A percentile compares a stretch with the other conserved stretches of the same genome.
These are phyloP conservation scores for Saururus chinensis DNA, from an alignment of 164 flowering plant genomes.

Conservation along the genomic window DNA sequence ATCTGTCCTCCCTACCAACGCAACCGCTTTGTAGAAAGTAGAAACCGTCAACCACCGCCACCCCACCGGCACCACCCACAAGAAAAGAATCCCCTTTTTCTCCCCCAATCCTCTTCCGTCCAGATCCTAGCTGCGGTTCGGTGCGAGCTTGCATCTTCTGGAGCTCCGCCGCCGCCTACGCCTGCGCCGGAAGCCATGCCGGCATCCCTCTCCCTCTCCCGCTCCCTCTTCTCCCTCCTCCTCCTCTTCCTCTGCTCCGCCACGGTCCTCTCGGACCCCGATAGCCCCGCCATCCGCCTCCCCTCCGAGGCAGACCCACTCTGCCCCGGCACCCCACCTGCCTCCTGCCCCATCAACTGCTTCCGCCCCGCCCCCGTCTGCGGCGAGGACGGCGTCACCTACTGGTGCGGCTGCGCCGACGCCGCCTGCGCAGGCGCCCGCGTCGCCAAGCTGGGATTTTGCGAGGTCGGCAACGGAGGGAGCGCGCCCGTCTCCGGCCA, in stretches of 20 bases:
- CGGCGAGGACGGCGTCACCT: constrained; percentile 57
- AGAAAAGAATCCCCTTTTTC: too few species aligned
- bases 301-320: neutral
- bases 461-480: constrained; percentile 50
- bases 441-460: constrained; percentile 46
- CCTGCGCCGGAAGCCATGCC: neutral
- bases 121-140: too few species aligned
- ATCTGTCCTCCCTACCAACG: too few species aligned
- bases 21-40: too few species aligned
- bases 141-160: too few species aligned
- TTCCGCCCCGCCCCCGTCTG: constrained; percentile 63
- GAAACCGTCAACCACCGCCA: too few species aligned
- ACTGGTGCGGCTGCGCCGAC: constrained; percentile 68
- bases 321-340: constrained; percentile 18
- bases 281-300: neutral
- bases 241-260: neutral
- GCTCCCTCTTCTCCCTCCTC: neutral
- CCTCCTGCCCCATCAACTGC: constrained; percentile 43
- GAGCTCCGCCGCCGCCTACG: neutral
- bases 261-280: neutral
- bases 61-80: too few species aligned
- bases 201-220: neutral
- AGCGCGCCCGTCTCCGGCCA: constrained; percentile 35
- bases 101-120: too few species aligned
- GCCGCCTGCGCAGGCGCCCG: constrained; percentile 43